Base-by-base conservation (phyloP, 73 alveolate species). In the Tetrahymena borealis region DNA sequence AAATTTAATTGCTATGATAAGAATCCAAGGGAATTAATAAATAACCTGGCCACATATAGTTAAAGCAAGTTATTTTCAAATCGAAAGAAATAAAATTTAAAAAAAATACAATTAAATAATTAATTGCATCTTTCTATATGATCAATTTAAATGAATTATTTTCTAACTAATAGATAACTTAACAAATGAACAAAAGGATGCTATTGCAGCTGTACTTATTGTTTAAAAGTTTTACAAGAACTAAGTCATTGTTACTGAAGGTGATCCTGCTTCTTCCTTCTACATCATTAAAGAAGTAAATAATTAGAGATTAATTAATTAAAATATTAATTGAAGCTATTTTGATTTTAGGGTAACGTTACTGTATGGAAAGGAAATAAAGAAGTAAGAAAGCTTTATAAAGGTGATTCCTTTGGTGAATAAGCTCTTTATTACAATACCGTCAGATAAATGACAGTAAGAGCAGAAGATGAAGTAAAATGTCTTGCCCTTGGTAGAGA, bases 401-500 rank as follows among this genome's bases (percentile, higher is more conserved):
- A 79, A 33, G 95, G 95, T 38, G 95, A 92, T 24, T 92, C 42
- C 4, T 92, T 92, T 90, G 95, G 95, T 39, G 96, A 94, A 91
- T 78, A 92, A n/a, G 96, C 96, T 6, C 93, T 94, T 28, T 91
- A 91, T 91, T 93, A 94, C 32, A 94, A 94, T n/a, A 91, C 91
- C 33, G 90, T 90, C 37, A 38, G 96, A 39, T 42, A 91, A n/a
- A 93, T 93, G 41, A 92, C 95, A 3, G 92, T 92, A 18, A 90
- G 78, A 78, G 96, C 96, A 11, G 93, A 78, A 32, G 77, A 16
- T 33, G 96, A 94, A 32, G 94, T 78, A 13, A 94, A 78, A 38
- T 94, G 96, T 40, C 79, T 94, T 13, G 94, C 95, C 15, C 33
- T 94, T 13, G 95, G 95, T 39, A 91, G 96, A 79, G 96, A 94